Conservation (phyloP, 164 flowering plant genomes). For the Santalum album region DNA sequence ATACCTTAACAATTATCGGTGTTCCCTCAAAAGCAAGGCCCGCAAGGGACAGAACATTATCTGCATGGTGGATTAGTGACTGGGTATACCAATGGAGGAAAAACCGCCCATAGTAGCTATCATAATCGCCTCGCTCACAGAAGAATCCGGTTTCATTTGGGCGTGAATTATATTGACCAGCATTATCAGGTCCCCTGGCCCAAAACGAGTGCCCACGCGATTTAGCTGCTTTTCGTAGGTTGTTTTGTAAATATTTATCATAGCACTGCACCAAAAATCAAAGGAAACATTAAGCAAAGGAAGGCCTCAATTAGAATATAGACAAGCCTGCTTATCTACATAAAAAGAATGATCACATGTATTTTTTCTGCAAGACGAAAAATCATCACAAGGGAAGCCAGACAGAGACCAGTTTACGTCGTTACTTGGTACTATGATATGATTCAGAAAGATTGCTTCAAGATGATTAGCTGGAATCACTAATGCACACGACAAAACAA, state of each 20-base stretch:
- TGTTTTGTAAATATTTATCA: conserved; percentile 72
- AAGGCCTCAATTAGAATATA: no score
- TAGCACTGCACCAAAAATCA: conserved; percentile 51
- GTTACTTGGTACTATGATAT: no score
- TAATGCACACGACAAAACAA: no score
- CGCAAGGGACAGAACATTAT: conserved; percentile 73
- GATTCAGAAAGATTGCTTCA: no score
- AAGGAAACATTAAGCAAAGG: no score
- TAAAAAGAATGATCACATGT: no score
- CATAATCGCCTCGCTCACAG: conserved; percentile 90
- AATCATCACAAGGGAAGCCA: no score
- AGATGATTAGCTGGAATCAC: no score
- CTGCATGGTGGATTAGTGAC: conserved; percentile 70
- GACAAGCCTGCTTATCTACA: no score
- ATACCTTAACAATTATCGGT: conserved; percentile 66
- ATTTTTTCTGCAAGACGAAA: no score
- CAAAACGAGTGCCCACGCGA: conserved; percentile 73
- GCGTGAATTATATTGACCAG: conserved; percentile 80
- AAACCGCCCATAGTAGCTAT: conserved; percentile 85
- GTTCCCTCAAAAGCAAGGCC: conserved; percentile 77
- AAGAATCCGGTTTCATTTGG: conserved; percentile 90
- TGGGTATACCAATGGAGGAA: conserved; percentile 85
- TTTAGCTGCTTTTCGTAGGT: conserved; percentile 60
- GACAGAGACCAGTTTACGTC: no score
- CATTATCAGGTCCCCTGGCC: conserved; percentile 87